Conservation (phyloP, 2,329 filamentous ascomycete species). For the Colletotrichum shisoi region DNA sequence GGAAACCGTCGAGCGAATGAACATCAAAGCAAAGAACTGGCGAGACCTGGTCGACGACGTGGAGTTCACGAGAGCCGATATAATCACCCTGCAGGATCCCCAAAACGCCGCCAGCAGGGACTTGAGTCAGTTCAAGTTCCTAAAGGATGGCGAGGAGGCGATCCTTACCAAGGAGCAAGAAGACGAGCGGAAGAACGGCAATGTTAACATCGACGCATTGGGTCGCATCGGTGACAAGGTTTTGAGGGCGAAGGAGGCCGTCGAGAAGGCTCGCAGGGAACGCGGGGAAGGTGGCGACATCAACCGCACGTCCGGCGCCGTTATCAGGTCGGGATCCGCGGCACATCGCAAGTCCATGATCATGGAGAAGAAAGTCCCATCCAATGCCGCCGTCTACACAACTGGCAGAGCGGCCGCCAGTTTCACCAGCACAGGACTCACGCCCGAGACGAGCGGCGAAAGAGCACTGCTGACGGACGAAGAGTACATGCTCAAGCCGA, state of each 20-base stretch:
- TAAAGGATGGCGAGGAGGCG: conserved; percentile 80
- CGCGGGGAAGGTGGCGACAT: conserved; percentile 68
- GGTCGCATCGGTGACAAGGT: conserved; percentile 84
- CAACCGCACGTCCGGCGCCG: conserved; percentile 60
- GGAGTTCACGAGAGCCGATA: conserved; percentile 87
- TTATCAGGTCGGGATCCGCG: conserved; percentile 49
- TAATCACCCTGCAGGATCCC: conserved; percentile 95
- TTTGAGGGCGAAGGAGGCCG: conserved; percentile 87
- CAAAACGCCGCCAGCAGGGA: conserved; percentile 86
- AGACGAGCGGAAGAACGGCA: conserved; percentile 69
- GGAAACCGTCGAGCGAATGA: conserved; percentile 94
- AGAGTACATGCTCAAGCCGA: conserved; percentile 94
- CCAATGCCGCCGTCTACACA: conserved; percentile 89
- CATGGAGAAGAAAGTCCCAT: conserved; percentile 68
- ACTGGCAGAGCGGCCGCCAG: conserved; percentile 91
- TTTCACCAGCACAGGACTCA: conserved; percentile 93
- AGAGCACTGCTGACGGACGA: conserved; percentile 88
- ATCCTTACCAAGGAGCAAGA: conserved; percentile 74
- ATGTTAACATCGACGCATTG: conserved; percentile 80
- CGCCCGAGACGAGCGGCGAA: conserved; percentile 87
- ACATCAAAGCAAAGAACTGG: conserved; percentile 98
- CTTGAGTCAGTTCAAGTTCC: conserved; percentile 85
- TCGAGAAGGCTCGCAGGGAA: conserved; percentile 85
- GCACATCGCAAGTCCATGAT: conserved; percentile 56
- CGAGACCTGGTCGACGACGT: conserved; percentile 85